Evolutionary conservation across 345 rosid genomes (phyloP).

Genomic region (Salix purpurea): DNA sequence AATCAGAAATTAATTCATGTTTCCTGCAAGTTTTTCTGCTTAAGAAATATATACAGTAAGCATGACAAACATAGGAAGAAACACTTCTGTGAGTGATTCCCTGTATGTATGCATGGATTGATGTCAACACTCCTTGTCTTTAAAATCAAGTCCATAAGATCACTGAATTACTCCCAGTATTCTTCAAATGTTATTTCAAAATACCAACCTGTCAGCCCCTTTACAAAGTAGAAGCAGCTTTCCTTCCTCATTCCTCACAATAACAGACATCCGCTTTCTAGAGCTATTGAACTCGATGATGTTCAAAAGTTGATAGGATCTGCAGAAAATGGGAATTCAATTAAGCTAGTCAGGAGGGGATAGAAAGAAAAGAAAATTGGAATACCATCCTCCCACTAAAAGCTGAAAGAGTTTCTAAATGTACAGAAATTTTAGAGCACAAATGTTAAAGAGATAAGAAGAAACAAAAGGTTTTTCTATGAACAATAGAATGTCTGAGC

Average conservation of each 20-base stretch:
- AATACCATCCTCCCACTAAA: not conserved
- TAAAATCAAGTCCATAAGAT: not conserved
- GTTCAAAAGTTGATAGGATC: conserved; percentile 62
- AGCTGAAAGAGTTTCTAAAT: not conserved
- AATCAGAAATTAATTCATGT: not conserved
- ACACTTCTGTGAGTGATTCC: not conserved
- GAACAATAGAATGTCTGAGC: not conserved
- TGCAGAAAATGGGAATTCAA: conserved; percentile 32
- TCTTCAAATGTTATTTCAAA: conserved; percentile 1
- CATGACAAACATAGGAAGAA: not conserved
- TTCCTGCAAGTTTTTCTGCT: not conserved
- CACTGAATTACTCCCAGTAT: not conserved
- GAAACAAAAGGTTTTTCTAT: not conserved
- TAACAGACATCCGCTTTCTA: conserved; percentile 88
- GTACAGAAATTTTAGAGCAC: not conserved
- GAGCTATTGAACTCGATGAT: conserved; percentile 75
- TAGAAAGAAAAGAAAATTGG: not conserved
- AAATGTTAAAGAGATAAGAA: too few species aligned
- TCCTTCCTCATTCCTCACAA: conserved; percentile 64
- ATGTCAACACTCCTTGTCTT: not conserved
- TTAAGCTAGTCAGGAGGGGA: not conserved
- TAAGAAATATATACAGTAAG: not conserved
- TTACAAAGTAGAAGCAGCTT: conserved; percentile 75
- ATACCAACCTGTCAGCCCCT: conserved; percentile 94
- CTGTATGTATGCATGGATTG: not conserved